Conservation (phyloP, 805 yeast species). For the Cyberlindnera nakhonratchasimensis region DNA sequence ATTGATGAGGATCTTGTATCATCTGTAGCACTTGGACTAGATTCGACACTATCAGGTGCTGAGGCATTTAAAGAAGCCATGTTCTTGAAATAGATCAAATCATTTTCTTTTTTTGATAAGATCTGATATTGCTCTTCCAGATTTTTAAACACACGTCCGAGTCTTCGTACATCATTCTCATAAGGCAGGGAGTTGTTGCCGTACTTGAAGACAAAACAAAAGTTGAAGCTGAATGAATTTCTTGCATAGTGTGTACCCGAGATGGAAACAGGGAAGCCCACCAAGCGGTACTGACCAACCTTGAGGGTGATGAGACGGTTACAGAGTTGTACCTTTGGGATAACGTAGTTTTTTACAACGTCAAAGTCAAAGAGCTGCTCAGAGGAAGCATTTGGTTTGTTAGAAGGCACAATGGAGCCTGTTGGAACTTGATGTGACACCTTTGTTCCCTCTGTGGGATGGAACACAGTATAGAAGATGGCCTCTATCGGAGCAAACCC, state of each 20-base stretch:
- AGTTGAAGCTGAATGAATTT: slow-evolving; percentile 88
- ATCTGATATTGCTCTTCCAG: slow-evolving; percentile 85
- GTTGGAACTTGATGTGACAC: slow-evolving; percentile 88
- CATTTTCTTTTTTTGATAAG: slow-evolving; percentile 53
- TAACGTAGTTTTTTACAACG: slow-evolving; percentile 81
- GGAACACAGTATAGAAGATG: slow-evolving; percentile 86
- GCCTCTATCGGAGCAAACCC: slow-evolving; percentile 91
- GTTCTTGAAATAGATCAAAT: slow-evolving; percentile 33
- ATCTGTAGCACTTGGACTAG: slow-evolving; percentile 11
- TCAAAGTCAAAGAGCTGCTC: slow-evolving; percentile 70
- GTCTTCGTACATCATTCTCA: slow-evolving; percentile 76
- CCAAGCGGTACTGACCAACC: slow-evolving; percentile 63
- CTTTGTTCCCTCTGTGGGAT: slow-evolving; percentile 93
- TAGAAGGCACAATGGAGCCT: slow-evolving; percentile 50
- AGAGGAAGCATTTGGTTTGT: slow-evolving; percentile 30
- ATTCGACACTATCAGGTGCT: slow-evolving; percentile 7
- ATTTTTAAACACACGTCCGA: slow-evolving; percentile 86
- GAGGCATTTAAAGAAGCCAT: slow-evolving; percentile 2
- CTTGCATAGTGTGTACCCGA: slow-evolving; percentile 74
- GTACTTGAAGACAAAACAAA: slow-evolving; percentile 86
- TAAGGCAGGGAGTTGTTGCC: slow-evolving; percentile 80
- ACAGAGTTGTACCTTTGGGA: slow-evolving; percentile 91
- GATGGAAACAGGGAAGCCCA: slow-evolving; percentile 88
- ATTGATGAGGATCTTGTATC: slow-evolving; percentile 19
- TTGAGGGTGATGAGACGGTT: slow-evolving; percentile 75